Evolutionary conservation across 2,329 filamentous ascomycete species (phyloP), one percentile per base, ranked within the genome.

Genomic region (Verticillium nubilum): DNA sequence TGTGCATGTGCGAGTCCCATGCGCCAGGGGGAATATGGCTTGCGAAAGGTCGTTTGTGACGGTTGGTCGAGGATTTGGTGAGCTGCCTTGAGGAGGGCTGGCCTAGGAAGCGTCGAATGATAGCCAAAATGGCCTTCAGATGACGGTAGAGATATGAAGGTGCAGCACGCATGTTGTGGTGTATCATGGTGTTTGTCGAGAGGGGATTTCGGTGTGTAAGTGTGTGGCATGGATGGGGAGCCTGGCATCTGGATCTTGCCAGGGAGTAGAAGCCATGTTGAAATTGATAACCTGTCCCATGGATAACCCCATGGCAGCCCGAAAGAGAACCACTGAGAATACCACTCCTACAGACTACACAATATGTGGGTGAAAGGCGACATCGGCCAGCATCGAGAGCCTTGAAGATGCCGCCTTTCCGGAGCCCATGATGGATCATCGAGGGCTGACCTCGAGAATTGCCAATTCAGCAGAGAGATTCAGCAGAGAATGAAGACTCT

Each of bases 1-100:
- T 78, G 67, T 88, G 86, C 82, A 87, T 87, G 68, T 87, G 85
- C 56, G 79, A 81, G 67, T 86, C 84, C 84, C 84, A 87, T 59
- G 84, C 75, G 15, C 73, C 73, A 15, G 62, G 60, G 3, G 80
- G 79, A 58, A 79, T 74, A 31, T 61, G 62, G 25, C 61, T 59
- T 55, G 59, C 23, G 31, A 62, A 57, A 19, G 62, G 59, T 52
- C 60, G 35, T 54, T 57, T 60, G 25, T 56, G 52, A 28, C 59
- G 28, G 13, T 28, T 9, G 19, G 59, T 7, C 29, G 37, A 23
- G 6, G n/a, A 2, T 12, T 52, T 25, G 3, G 19, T 2, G 9
- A 52, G 23, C 12, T n/a, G 19, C 7, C 47, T 25, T 52, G 47
- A 17, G 52, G 52, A 13, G 13, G 52, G 26, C 33, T 37, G 33